Evolutionary conservation across 306 rosid species (phyloP).

Genomic region (Carpinus viminea): DNA sequence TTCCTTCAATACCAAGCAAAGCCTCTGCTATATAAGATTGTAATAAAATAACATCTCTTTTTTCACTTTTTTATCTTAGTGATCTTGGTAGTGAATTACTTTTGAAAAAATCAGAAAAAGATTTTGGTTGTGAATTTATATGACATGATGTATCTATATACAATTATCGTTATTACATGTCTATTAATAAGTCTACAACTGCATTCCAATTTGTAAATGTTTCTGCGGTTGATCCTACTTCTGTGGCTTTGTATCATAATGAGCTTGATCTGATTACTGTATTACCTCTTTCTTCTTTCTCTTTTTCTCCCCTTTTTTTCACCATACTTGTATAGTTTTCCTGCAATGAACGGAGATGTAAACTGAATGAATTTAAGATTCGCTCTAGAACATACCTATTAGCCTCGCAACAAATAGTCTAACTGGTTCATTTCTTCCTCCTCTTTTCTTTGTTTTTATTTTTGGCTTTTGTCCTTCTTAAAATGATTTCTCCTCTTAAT

Average conservation of each 20-base stretch:
- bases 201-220: not conserved
- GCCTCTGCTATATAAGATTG: too few species aligned
- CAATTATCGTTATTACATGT: not conserved
- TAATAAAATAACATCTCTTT: not conserved
- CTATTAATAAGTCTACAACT: not conserved
- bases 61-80: not conserved
- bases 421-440: too few species aligned
- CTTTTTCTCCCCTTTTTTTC: too few species aligned
- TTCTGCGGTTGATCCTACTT: not conserved
- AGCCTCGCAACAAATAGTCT: too few species aligned
- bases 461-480: not conserved
- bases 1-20: not conserved
- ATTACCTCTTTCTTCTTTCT: too few species aligned
- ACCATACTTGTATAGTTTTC: too few species aligned
- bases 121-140: not conserved
- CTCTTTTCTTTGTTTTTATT: not conserved
- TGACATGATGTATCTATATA: not conserved
- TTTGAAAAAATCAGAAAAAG: too few species aligned
- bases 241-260: not conserved
- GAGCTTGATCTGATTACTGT: not conserved
- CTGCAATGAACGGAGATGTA: too few species aligned
- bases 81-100: not conserved
- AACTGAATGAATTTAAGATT: too few species aligned
- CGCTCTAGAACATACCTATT: too few species aligned
- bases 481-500: not conserved